phyloP scores from a whole-genome alignment of 805 yeast species.

The Candida bentonensis region DNA sequence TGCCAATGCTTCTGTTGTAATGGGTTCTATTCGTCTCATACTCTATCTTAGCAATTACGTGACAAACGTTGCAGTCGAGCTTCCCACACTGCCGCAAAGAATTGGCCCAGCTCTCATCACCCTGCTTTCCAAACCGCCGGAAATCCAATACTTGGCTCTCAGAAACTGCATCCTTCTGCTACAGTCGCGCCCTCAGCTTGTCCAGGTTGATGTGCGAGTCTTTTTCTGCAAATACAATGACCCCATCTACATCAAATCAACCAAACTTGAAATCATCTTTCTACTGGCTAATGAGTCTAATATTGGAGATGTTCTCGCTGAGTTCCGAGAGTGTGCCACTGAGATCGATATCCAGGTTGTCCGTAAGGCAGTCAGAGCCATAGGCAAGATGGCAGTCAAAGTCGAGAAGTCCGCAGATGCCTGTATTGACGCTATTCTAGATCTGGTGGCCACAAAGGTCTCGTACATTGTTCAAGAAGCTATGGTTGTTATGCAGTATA shows the following conservation, averaged over 20 bases:
- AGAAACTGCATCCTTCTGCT: conserved; percentile 68
- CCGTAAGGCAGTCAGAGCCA: conserved; percentile 73
- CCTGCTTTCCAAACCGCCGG: conserved; percentile 61
- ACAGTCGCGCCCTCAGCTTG: conserved; percentile 46
- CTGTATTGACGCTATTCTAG: conserved; percentile 50
- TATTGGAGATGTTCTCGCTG: conserved; percentile 48
- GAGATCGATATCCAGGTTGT: conserved; percentile 81
- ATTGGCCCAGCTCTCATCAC: conserved; percentile 58
- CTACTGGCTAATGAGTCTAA: conserved; percentile 57
- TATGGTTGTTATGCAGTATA: conserved; percentile 59
- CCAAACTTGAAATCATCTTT: conserved; percentile 78
- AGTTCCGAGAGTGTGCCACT: conserved; percentile 72
- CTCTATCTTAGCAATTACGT: conserved; percentile 64
- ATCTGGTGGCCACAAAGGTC: conserved; percentile 47
- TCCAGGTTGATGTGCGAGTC: conserved; percentile 53
- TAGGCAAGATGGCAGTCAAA: conserved; percentile 79
- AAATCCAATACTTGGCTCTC: conserved; percentile 68
- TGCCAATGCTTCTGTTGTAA: conserved; percentile 65
- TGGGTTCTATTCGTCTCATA: conserved; percentile 61
- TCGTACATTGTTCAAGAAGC: conserved; percentile 72
- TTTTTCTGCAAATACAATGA: conserved; percentile 78
- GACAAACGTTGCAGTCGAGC: conserved; percentile 35
- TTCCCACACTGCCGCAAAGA: conserved; percentile 41
- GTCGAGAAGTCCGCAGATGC: conserved; percentile 43
- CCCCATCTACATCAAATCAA: conserved; percentile 77